Evolutionary conservation across 2,329 filamentous ascomycete species (phyloP), one percentile per base, ranked within the genome.

Genomic region (Fusarium subtropicale): DNA sequence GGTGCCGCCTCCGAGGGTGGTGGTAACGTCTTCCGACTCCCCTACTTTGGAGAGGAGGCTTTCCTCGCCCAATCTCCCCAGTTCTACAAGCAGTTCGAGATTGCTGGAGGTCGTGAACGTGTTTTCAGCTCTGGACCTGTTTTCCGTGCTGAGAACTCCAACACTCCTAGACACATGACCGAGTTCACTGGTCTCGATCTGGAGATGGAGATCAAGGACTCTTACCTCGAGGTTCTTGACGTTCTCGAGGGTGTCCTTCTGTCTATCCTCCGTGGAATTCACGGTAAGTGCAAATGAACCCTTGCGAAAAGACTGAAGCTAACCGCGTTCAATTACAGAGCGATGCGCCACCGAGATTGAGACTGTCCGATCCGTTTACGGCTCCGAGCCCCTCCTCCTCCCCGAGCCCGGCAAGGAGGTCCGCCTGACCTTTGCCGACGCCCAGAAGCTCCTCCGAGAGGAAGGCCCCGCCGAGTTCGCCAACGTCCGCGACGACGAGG

Each of bases 1-100:
- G 94, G 91, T 51, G 92, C 95, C 16, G 92, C 96, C 7, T 96
- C 93, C 6, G 96, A 99, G 82, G 95, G 96, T 75, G 96, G 96
- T 70, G 90, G 90, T 72, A 97, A 95, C 77, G 95, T 98, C 41
- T 98, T 99, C 80, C 87, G 91, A 74, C 85, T 98, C 73, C 90
- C 91, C 44, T 98, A 98, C 82, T 98, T 98, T 79, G 92, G 91
- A 71, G 88, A 91, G 76, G 88, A 91, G 70, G 95, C 93, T 2
- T 96, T 85, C 78, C 85, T 96, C 22, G 92, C 92, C 8, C 92
- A 94, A 78, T 91, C 88, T 8, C 93, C 92, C 8, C 92, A 96
- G 76, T 91, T 96, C 74, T 94, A 95, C 82, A 96, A 97, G 84
- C 92, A 97, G 77, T 90, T 92, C 80, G 89, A 94, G 77, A 94